Evolutionary conservation across 2,329 filamentous ascomycete species (phyloP).

Genomic region (Zasmidium cellare): DNA sequence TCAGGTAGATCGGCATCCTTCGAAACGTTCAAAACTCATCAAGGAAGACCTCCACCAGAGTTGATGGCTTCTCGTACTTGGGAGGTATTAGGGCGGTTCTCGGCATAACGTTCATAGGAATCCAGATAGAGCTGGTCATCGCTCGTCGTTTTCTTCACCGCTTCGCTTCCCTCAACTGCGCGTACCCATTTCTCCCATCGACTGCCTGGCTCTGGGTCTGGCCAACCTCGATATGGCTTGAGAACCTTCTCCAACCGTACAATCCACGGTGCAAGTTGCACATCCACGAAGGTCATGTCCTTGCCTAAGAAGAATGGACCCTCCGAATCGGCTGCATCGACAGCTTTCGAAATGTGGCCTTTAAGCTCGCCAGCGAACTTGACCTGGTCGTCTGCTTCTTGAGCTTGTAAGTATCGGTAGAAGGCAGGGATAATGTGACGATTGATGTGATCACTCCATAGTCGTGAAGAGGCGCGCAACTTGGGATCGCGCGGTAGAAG

Average conservation of each 20-base stretch:
- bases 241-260: constrained; percentile 67
- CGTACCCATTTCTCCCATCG: constrained; percentile 70
- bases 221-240: constrained; percentile 65
- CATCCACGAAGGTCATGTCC: constrained; percentile 65
- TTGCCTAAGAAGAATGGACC: constrained; percentile 70
- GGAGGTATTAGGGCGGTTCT: constrained; percentile 62
- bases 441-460: constrained; percentile 84
- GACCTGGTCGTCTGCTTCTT: constrained; percentile 60
- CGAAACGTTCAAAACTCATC: constrained; percentile 24
- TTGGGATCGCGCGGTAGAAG: constrained; percentile 68
- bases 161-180: constrained; percentile 65
- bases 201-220: constrained; percentile 60
- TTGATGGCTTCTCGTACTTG: constrained; percentile 62
- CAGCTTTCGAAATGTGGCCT: constrained; percentile 62
- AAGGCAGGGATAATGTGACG: constrained; percentile 73
- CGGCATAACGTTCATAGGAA: constrained; percentile 64
- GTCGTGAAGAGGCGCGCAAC: constrained; percentile 68
- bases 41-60: constrained; percentile 56
- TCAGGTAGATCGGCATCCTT: too few relatives aligned
- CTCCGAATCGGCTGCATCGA: constrained; percentile 56
- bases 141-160: constrained; percentile 68
- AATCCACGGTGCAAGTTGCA: constrained; percentile 75
- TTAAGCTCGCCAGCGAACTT: constrained; percentile 63
- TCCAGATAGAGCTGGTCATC: constrained; percentile 65
- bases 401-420: constrained; percentile 69